These are phyloP conservation scores for Boletus tomentosulus DNA, from an alignment of 768 basidiomycete genomes.

Conservation along the genomic window DNA sequence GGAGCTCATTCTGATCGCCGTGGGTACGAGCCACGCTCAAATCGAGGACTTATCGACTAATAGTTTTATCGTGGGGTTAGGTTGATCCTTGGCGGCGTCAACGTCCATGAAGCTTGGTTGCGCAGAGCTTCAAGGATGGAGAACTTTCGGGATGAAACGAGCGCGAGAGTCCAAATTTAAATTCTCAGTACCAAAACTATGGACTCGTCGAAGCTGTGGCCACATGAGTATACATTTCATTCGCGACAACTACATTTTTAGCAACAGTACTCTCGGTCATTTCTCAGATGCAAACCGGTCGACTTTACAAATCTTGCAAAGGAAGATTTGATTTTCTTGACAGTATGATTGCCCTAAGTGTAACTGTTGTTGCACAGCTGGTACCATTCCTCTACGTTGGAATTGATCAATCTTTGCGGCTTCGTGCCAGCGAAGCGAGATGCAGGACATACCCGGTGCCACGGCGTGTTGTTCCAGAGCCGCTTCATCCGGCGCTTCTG, in stretches of 20 bases:
- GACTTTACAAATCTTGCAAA: background rate
- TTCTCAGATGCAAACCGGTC: background rate
- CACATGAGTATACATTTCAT: background rate
- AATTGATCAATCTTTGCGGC: background rate
- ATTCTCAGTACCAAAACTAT: too few species aligned
- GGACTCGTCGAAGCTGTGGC: background rate
- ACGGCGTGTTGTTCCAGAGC: background rate
- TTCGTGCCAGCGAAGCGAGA: background rate
- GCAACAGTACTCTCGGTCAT: background rate
- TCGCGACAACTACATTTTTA: background rate
- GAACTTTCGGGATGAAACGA: too few species aligned
- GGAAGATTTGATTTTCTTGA: background rate
- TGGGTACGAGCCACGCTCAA: too few species aligned
- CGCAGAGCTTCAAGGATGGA: too few species aligned
- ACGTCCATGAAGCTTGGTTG: too few species aligned
- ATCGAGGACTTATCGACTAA: too few species aligned
- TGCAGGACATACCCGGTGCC: background rate
- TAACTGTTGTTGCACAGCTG: background rate
- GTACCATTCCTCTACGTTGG: background rate
- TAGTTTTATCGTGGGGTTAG: too few species aligned
- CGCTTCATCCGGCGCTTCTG: background rate
- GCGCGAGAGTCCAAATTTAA: too few species aligned
- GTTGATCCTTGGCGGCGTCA: too few species aligned
- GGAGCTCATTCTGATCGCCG: too few species aligned
- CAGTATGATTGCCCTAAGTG: background rate